These are phyloP conservation scores for Prunus mongolica DNA, from an alignment of 306 rosid genomes.

Conservation along the genomic window DNA sequence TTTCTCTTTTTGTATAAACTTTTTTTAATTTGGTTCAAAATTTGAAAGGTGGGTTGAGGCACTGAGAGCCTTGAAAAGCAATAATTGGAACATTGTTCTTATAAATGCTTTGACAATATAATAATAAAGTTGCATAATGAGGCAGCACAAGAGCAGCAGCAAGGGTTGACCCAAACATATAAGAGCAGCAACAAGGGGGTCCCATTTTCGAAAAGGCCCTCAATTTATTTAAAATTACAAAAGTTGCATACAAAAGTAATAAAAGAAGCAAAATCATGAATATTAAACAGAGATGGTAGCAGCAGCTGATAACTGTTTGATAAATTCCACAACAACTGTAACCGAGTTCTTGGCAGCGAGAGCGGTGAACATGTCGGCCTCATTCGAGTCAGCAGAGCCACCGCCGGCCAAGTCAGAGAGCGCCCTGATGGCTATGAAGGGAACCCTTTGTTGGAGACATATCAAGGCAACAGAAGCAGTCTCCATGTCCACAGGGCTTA, in stretches of 20 bases:
- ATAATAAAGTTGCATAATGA: no score
- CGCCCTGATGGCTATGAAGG: slow-evolving; percentile 52
- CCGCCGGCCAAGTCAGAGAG: slow-evolving; percentile 53
- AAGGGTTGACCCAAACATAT: not conserved
- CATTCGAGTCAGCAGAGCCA: slow-evolving; percentile 44
- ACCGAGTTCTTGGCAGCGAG: slow-evolving; percentile 53
- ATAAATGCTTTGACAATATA: no score
- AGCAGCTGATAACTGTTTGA: slow-evolving; percentile 29
- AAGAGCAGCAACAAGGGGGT: not conserved
- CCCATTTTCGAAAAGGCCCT: not conserved
- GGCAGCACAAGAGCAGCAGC: no score
- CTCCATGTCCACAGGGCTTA: slow-evolving; percentile 52
- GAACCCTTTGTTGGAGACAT: slow-evolving; percentile 41
- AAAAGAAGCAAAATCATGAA: not conserved
- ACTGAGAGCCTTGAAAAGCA: no score
- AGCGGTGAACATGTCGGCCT: slow-evolving; percentile 42
- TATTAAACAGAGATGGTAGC: not conserved
- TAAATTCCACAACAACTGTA: slow-evolving; percentile 37
- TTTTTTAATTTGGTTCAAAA: no score
- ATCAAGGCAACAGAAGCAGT: slow-evolving; percentile 53
- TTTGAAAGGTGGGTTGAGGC: no score
- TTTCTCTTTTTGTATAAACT: no score
- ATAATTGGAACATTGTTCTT: no score
- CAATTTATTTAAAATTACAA: not conserved
- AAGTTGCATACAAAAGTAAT: not conserved